Conservation (phyloP, 495 filamentous ascomycete species). For the Annulohypoxylon stygium region DNA sequence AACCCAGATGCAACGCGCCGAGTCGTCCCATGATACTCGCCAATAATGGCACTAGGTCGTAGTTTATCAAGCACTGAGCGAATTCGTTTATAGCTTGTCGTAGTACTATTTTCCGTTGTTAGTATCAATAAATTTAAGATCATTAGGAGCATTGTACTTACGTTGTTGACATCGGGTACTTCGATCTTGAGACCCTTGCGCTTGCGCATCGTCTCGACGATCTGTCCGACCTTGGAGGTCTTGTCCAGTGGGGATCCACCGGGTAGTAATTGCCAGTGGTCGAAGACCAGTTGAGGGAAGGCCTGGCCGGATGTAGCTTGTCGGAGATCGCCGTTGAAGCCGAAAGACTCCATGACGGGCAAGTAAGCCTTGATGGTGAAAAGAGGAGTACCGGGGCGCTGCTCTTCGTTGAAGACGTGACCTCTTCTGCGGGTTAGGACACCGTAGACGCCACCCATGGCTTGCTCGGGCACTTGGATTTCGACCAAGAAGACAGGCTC, state of each 20-base stretch:
- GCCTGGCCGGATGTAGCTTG: constrained; percentile 93
- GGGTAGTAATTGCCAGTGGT: constrained; percentile 95
- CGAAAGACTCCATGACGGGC: constrained; percentile 99
- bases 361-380: constrained; percentile 99
- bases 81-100: constrained; percentile 89
- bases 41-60: constrained; percentile 55
- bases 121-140: constrained; percentile 54
- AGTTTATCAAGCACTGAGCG: constrained; percentile 54
- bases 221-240: constrained; percentile 84
- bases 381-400: constrained; percentile 97
- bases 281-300: constrained; percentile 98
- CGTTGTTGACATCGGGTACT: constrained; percentile 90
- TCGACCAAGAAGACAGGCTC: constrained; percentile 99
- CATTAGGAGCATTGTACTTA: constrained; percentile 69
- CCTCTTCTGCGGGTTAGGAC: constrained; percentile 97
- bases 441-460: constrained; percentile 99
- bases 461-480: constrained; percentile 97
- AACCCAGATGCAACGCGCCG: constrained; percentile 37
- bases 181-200: constrained; percentile 99
- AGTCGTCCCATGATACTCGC: constrained; percentile 51
- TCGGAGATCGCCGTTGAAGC: constrained; percentile 98
- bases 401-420: constrained; percentile 98
- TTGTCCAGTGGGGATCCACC: constrained; percentile 93
- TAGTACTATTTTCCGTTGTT: constrained; percentile 82
- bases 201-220: constrained; percentile 93